Percentiles rank a stretch among this genome's conserved stretches.
These are phyloP conservation scores for Vicia faba DNA, from an alignment of 306 rosid genomes.

Conservation along the genomic window DNA sequence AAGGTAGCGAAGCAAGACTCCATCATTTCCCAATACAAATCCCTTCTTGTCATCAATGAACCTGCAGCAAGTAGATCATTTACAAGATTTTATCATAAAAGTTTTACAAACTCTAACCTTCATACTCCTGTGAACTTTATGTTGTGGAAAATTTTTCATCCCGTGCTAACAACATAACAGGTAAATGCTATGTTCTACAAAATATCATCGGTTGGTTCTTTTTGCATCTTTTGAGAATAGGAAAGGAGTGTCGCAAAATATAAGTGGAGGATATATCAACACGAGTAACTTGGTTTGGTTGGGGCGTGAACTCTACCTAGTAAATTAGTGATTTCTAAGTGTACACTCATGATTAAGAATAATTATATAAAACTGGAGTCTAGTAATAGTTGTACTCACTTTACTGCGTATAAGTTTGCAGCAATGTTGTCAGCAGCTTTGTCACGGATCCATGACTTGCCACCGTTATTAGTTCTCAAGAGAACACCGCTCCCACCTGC, in stretches of 20 bases:
- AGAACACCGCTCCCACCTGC: slow-evolving; percentile 98
- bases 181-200: background rate
- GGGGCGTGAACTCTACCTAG: background rate
- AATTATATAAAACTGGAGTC: slow-evolving; percentile 20
- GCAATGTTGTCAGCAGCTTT: slow-evolving; percentile 98
- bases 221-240: background rate
- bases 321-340: slow-evolving; percentile 25
- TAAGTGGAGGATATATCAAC: slow-evolving; percentile 4
- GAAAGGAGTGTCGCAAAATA: slow-evolving; percentile 1
- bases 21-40: slow-evolving; percentile 93
- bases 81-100: slow-evolving; percentile 22
- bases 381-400: slow-evolving; percentile 57
- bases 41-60: slow-evolving; percentile 83
- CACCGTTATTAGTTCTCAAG: slow-evolving; percentile 86
- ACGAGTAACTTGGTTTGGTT: slow-evolving; percentile 18
- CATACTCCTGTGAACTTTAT: slow-evolving; percentile 25
- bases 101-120: slow-evolving; percentile 11
- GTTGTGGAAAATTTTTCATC: slow-evolving; percentile 12
- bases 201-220: background rate
- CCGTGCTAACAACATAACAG: slow-evolving; percentile 29
- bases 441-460: slow-evolving; percentile 92
- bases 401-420: slow-evolving; percentile 92
- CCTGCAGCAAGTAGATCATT: slow-evolving; percentile 48
- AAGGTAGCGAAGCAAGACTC: slow-evolving; percentile 94
- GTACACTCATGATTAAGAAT: slow-evolving; percentile 1